Percentiles rank a stretch among this genome's conserved stretches.
Evolutionary conservation across 306 rosid species (phyloP).

Genomic region (Vigna mungo): DNA sequence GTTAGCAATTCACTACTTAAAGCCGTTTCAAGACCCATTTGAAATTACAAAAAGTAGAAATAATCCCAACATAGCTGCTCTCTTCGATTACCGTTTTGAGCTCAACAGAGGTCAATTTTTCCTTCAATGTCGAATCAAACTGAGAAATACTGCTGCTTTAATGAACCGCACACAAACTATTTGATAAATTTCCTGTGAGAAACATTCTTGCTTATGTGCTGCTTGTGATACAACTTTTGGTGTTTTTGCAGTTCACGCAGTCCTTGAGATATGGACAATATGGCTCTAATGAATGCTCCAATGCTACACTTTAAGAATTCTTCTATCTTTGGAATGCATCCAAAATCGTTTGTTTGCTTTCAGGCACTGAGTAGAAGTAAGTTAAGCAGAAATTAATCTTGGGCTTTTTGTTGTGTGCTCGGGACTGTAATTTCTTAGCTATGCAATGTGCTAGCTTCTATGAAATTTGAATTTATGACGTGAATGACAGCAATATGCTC

Average conservation of each 20-base stretch:
- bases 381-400: slow-evolving; percentile 36
- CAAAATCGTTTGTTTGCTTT: slow-evolving; percentile 48
- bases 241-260: not conserved
- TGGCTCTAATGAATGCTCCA: slow-evolving; percentile 56
- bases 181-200: slow-evolving; percentile 53
- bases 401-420: not conserved
- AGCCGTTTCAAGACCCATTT: slow-evolving; percentile 5
- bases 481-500: slow-evolving; percentile 4
- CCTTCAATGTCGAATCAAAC: not conserved
- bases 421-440: slow-evolving; percentile 9
- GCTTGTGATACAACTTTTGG: slow-evolving; percentile 2
- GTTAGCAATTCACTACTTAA: not conserved
- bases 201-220: slow-evolving; percentile 15
- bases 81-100: slow-evolving; percentile 3
- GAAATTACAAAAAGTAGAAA: not conserved
- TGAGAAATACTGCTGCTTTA: not conserved
- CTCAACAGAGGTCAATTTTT: not conserved
- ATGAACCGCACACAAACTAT: slow-evolving; percentile 47
- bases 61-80: not conserved
- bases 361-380: slow-evolving; percentile 58
- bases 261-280: slow-evolving; percentile 22
- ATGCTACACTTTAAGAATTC: slow-evolving; percentile 50
- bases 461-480: slow-evolving; percentile 6
- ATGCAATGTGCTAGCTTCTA: slow-evolving; percentile 10
- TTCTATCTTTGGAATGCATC: slow-evolving; percentile 51